Evolutionary conservation across 177 flowering plant genomes (phyloP).

Genomic region (Tripterygium wilfordii): DNA sequence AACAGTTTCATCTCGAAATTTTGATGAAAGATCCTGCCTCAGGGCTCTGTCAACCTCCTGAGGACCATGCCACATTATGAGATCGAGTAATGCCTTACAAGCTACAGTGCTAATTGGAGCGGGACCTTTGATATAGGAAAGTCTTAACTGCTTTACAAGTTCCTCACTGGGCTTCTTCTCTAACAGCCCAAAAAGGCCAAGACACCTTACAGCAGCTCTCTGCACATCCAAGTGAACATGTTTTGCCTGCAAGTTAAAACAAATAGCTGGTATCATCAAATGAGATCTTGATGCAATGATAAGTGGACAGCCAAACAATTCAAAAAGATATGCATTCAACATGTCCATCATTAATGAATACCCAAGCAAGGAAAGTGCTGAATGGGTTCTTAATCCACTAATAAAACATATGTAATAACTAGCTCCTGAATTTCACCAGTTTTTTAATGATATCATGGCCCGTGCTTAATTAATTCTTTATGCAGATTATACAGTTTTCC

Average conservation of each 20-base stretch:
- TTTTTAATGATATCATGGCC: no score
- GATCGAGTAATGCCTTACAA: constrained; percentile 75
- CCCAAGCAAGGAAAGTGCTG: no score
- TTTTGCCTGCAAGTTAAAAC: constrained; percentile 60
- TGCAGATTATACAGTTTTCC: no score
- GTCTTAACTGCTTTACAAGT: constrained; percentile 63
- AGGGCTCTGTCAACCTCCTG: constrained; percentile 63
- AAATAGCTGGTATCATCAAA: neutral
- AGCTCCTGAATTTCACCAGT: no score
- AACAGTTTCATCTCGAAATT: constrained; percentile 19
- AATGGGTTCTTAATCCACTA: no score
- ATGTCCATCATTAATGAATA: no score
- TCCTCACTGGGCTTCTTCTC: constrained; percentile 68
- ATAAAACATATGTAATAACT: no score
- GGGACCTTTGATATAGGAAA: constrained; percentile 56
- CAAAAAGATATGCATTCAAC: no score
- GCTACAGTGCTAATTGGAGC: constrained; percentile 56
- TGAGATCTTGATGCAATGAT: no score
- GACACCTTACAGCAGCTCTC: constrained; percentile 75
- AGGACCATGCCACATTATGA: constrained; percentile 86
- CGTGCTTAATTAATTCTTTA: no score
- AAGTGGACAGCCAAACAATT: no score
- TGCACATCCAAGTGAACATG: constrained; percentile 86
- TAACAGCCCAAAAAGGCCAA: constrained; percentile 87
- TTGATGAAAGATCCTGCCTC: constrained; percentile 32